phyloP scores from a whole-genome alignment of 768 basidiomycete species.

The Hypholoma sublateritium region DNA sequence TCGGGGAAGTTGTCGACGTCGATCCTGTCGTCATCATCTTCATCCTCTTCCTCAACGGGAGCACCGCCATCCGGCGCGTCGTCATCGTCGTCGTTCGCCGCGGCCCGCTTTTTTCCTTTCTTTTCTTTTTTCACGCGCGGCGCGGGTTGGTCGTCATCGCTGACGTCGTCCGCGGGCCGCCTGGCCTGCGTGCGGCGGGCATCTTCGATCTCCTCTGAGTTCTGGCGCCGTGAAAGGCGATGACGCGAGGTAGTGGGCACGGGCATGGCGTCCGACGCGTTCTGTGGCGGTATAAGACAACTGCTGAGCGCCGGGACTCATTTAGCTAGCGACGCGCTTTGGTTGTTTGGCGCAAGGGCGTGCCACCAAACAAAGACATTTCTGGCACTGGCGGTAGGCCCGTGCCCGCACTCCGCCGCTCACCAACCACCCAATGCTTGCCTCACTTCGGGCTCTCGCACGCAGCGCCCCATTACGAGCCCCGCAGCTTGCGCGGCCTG shows the following conservation, averaged over 20 bases:
- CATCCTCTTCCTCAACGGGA: conserved; percentile 27
- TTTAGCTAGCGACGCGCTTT: conserved; percentile 34
- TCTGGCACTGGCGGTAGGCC: neutral
- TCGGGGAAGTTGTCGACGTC: conserved; percentile 62
- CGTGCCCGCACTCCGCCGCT: neutral
- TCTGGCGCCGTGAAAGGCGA: conserved; percentile 40
- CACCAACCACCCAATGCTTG: conserved; percentile 30
- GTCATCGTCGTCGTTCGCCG: conserved; percentile 17
- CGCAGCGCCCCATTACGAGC: conserved; percentile 27
- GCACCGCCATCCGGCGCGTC: conserved; percentile 18
- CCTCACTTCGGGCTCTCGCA: conserved; percentile 33
- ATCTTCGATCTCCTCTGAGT: conserved; percentile 64
- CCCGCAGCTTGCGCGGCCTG: conserved; percentile 21
- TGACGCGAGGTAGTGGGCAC: conserved; percentile 39
- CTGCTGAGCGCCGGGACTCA: conserved; percentile 5
- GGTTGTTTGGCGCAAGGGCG: conserved; percentile 26
- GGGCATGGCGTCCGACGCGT: conserved; percentile 32
- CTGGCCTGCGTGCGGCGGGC: conserved; percentile 36
- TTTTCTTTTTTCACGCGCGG: conserved; percentile 34
- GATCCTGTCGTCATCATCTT: conserved; percentile 52
- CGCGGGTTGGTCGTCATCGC: conserved; percentile 39
- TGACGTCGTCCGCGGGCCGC: conserved; percentile 42
- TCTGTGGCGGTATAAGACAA: conserved; percentile 10
- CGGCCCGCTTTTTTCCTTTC: conserved; percentile 29
- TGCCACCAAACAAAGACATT: conserved; percentile 22